Percentiles rank a stretch among this genome's conserved stretches.
These are phyloP conservation scores for Apiospora phragmitis DNA, from an alignment of 2,329 filamentous ascomycete species.

Conservation along the genomic window DNA sequence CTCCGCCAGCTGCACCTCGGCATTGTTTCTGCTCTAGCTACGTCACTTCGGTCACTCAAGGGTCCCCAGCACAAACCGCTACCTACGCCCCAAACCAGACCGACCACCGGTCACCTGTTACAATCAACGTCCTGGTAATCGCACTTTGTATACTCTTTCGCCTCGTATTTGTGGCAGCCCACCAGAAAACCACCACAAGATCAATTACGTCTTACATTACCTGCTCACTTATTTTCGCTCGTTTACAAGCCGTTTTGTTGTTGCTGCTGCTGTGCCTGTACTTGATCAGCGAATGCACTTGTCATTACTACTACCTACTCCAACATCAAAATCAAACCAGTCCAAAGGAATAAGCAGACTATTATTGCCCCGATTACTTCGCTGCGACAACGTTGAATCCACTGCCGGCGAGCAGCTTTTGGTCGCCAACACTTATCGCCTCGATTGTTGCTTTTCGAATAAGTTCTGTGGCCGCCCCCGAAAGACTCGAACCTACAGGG, in stretches of 20 bases:
- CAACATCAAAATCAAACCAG: neutral
- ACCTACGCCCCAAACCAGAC: neutral
- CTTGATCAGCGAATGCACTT: neutral
- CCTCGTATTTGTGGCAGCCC: neutral
- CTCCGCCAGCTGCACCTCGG: constrained; percentile 7
- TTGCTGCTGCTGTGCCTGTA: neutral
- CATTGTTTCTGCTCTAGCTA: constrained; percentile 8
- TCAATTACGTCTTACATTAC: neutral
- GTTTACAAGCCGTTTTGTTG: neutral
- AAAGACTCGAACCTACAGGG: neutral
- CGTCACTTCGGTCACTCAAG: constrained; percentile 1
- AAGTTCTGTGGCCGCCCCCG: neutral
- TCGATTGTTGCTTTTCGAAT: neutral
- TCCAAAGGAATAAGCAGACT: neutral
- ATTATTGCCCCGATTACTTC: neutral
- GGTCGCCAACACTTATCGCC: neutral
- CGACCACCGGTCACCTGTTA: constrained; percentile 1
- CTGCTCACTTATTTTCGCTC: neutral
- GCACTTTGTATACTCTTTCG: neutral
- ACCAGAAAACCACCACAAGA: neutral
- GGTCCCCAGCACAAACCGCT: constrained; percentile 6
- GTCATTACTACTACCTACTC: neutral
- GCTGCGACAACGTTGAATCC: neutral
- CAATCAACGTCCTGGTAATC: neutral
- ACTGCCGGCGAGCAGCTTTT: neutral